Conservation (phyloP, 306 rosid genomes). For the Castanea mollissima region DNA sequence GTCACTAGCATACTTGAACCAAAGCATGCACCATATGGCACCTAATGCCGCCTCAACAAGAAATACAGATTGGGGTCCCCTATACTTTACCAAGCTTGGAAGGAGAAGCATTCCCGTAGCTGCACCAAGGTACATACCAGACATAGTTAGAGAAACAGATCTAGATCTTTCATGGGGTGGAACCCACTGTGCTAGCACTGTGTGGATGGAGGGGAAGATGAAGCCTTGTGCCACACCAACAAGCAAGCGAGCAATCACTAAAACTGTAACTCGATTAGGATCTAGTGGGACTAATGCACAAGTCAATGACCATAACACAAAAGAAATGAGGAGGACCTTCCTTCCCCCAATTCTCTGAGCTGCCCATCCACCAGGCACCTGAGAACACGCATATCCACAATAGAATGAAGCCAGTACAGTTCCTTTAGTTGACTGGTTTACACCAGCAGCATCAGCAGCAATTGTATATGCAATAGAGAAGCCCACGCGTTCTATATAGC, state of each 20-base stretch:
- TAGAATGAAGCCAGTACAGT: conserved; percentile 84
- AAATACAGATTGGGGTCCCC: conserved; percentile 89
- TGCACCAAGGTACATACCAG: conserved; percentile 95
- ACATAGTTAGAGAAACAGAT: conserved; percentile 90
- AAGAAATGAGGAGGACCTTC: conserved; percentile 77
- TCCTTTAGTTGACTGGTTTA: conserved; percentile 84
- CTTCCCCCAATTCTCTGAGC: conserved; percentile 91
- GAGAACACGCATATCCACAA: conserved; percentile 94
- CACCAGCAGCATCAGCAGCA: conserved; percentile 76
- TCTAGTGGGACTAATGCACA: conserved; percentile 81
- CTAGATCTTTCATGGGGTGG: conserved; percentile 96
- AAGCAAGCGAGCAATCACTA: conserved; percentile 80
- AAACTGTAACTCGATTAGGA: conserved; percentile 49
- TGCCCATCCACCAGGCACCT: conserved; percentile 95
- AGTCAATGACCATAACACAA: conserved; percentile 80
- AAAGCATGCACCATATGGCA: conserved; percentile 73
- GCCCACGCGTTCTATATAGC: conserved; percentile 91
- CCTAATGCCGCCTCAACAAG: conserved; percentile 79
- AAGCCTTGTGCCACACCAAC: conserved; percentile 97
- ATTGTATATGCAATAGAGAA: conserved; percentile 90
- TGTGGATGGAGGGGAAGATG: conserved; percentile 93
- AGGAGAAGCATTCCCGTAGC: conserved; percentile 85
- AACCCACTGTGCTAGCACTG: conserved; percentile 97
- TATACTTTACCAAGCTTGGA: conserved; percentile 72
- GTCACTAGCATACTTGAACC: conserved; percentile 73